These are phyloP conservation scores for Chaetomium fimeti DNA, from an alignment of 495 filamentous ascomycete species.

Conservation along the genomic window DNA sequence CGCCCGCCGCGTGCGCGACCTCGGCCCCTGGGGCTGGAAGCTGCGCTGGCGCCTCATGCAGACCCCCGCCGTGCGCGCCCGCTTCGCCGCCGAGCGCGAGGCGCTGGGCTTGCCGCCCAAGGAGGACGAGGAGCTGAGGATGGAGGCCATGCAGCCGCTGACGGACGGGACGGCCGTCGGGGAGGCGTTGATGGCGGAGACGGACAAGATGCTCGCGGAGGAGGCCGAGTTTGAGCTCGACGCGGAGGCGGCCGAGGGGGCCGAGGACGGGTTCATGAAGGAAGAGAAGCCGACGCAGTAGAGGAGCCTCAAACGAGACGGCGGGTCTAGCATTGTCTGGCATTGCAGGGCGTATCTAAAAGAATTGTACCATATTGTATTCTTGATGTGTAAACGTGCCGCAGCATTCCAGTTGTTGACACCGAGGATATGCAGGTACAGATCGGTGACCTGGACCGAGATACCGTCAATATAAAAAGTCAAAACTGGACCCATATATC, in stretches of 20 bases:
- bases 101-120: slow-evolving; percentile 38
- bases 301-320: background rate
- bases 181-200: slow-evolving; percentile 37
- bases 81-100: slow-evolving; percentile 57
- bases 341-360: background rate
- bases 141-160: slow-evolving; percentile 19
- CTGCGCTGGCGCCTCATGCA: slow-evolving; percentile 85
- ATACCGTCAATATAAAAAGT: background rate
- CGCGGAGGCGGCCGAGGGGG: slow-evolving; percentile 13
- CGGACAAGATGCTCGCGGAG: slow-evolving; percentile 39
- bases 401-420: background rate
- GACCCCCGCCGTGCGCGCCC: slow-evolving; percentile 57
- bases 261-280: slow-evolving; percentile 30
- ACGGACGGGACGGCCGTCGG: slow-evolving; percentile 16
- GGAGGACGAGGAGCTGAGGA: background rate
- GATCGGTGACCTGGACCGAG: too few species aligned
- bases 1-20: slow-evolving; percentile 69
- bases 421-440: too few species aligned
- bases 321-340: too few species aligned
- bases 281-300: slow-evolving; percentile 21
- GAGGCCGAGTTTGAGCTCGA: slow-evolving; percentile 44
- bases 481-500: background rate
- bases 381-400: slow-evolving; percentile 20
- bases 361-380: slow-evolving; percentile 28
- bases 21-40: slow-evolving; percentile 85